A percentile compares a stretch with the other conserved stretches of the same genome.
Conservation (phyloP, 371 early-diverging fungal species). For the Lichtheimia ornata region DNA sequence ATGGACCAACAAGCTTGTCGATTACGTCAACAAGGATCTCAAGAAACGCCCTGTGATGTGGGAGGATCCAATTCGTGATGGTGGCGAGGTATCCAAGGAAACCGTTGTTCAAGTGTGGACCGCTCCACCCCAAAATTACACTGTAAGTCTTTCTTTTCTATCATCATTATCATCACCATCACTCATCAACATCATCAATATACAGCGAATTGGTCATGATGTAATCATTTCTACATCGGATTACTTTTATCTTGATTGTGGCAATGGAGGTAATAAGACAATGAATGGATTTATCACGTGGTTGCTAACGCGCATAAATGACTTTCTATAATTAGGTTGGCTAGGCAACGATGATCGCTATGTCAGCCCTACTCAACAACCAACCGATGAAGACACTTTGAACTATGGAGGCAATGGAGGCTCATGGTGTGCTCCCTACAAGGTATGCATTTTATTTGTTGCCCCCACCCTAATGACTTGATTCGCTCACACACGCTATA, state of each 20-base stretch:
- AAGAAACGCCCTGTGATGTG: constrained; percentile 46
- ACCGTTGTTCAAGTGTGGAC: constrained; percentile 65
- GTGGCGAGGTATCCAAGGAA: constrained; percentile 33
- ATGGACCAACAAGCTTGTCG: constrained; percentile 31
- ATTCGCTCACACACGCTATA: constrained; percentile 23
- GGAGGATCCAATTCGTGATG: constrained; percentile 45
- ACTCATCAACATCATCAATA: background rate
- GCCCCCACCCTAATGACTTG: background rate
- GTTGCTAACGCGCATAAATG: too few relatives aligned
- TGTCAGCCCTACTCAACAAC: constrained; percentile 35
- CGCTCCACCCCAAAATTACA: constrained; percentile 42
- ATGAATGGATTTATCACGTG: too few relatives aligned
- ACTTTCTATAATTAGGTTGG: constrained; percentile 28
- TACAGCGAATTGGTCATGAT: constrained; percentile 48
- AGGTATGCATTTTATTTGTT: constrained; percentile 16
- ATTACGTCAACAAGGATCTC: constrained; percentile 23
- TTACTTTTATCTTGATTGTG: constrained; percentile 76
- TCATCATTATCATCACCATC: background rate
- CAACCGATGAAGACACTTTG: constrained; percentile 30
- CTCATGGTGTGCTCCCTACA: constrained; percentile 70
- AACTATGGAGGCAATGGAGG: constrained; percentile 58
- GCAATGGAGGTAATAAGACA: constrained; percentile 51
- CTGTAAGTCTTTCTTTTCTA: constrained; percentile 12
- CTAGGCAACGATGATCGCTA: constrained; percentile 44
- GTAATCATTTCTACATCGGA: constrained; percentile 58